Evolutionary conservation across 2,329 filamentous ascomycete species (phyloP).

Genomic region (Exophiala lecanii-corni): DNA sequence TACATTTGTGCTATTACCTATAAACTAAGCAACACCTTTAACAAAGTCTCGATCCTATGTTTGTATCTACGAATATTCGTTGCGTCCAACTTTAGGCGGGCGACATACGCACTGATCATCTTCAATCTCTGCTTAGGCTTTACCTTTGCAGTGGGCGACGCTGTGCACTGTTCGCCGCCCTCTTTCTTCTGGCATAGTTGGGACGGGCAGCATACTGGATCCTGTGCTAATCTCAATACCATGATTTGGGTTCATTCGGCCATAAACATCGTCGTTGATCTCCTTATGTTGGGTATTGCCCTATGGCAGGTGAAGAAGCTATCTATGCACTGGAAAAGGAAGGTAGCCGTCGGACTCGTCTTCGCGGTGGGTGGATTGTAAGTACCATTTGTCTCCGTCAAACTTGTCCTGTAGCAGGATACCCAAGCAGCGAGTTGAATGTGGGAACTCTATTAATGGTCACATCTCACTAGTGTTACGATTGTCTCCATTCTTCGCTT

Average conservation of each 20-base stretch:
- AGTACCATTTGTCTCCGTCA: constrained; percentile 22
- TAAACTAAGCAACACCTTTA: constrained; percentile 39
- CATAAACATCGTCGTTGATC: constrained; percentile 51
- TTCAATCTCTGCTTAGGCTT: constrained; percentile 39
- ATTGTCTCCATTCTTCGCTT: constrained; percentile 43
- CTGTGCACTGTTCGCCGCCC: constrained; percentile 37
- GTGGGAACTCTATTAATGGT: neutral
- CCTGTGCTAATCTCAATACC: constrained; percentile 47
- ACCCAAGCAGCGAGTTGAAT: too few species aligned
- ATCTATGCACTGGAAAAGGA: constrained; percentile 37
- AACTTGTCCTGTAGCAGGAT: too few species aligned
- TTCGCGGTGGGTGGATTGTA: constrained; percentile 47
- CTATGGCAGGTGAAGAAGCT: constrained; percentile 39
- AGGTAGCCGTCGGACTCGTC: constrained; percentile 48
- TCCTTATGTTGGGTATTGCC: constrained; percentile 51
- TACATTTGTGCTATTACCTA: too few species aligned
- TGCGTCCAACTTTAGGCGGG: constrained; percentile 21
- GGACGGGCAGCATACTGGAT: constrained; percentile 45
- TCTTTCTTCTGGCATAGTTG: constrained; percentile 48
- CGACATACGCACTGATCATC: constrained; percentile 29
- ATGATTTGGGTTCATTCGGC: constrained; percentile 50
- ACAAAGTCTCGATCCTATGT: constrained; percentile 34
- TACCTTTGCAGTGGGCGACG: constrained; percentile 34
- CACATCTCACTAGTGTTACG: constrained; percentile 34
- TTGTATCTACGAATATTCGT: constrained; percentile 44